Percentiles rank a stretch among this genome's conserved stretches.
Conservation (phyloP, 2,329 filamentous ascomycete species). For the Exophiala alcalophila region DNA sequence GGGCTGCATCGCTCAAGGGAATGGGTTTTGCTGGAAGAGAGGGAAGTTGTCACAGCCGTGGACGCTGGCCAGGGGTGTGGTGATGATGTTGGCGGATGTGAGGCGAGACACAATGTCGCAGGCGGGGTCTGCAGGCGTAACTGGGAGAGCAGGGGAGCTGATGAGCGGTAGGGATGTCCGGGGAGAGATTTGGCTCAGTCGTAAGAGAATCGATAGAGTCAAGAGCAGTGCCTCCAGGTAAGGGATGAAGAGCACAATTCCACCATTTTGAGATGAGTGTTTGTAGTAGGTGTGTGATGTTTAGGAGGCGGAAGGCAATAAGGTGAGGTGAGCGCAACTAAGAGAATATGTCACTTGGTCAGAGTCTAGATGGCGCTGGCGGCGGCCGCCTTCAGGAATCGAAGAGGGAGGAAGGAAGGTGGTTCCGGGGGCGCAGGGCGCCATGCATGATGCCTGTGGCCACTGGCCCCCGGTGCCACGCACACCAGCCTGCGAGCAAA, state of each 20-base stretch:
- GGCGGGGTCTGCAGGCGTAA: constrained; percentile 22
- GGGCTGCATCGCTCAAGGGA: constrained; percentile 25
- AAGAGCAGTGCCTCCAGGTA: constrained; percentile 14
- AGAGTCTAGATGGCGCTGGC: too few species aligned
- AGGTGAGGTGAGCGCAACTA: too few species aligned
- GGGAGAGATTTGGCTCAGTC: background rate
- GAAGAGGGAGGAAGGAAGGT: too few species aligned
- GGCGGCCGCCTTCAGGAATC: too few species aligned
- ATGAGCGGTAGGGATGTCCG: background rate
- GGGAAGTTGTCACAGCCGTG: too few species aligned
- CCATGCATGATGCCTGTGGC: too few species aligned
- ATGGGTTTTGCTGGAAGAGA: constrained; percentile 6
- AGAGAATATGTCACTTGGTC: too few species aligned
- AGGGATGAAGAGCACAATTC: constrained; percentile 18
- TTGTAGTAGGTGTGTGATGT: background rate
- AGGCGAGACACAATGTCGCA: constrained; percentile 15
- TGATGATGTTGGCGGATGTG: constrained; percentile 16
- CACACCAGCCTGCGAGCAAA: too few species aligned
- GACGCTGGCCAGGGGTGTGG: constrained; percentile 15
- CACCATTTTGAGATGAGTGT: constrained; percentile 18
- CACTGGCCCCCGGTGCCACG: too few species aligned
- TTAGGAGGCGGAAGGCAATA: too few species aligned
- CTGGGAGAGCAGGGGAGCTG: background rate
- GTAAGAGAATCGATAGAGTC: constrained; percentile 6
- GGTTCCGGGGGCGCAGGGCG: too few species aligned